Base-by-base conservation (phyloP, 192 early-diverging fungal genomes). In the Martensiomyces pterosporus region DNA sequence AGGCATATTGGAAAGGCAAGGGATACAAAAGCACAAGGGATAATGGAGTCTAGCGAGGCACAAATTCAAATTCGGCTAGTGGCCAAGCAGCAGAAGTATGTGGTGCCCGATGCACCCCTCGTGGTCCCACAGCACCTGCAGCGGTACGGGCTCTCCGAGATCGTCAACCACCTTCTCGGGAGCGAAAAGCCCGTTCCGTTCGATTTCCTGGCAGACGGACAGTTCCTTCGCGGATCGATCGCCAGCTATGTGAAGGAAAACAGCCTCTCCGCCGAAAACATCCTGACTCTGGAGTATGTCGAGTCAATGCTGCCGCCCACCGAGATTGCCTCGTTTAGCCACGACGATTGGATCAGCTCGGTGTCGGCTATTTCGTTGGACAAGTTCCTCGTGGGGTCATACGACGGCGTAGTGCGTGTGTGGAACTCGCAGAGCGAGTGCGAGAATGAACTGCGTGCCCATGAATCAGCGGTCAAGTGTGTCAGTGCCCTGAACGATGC, bases 341-440 rank as follows among this genome's bases (percentile, higher is more conserved):
- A 94, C 51, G 92, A 97, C 54, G 95, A 98, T 64, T 98, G 95
- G 95, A 86, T 98, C 51, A 85, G 85, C 50, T 84, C 85, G 19
- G 87, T 90, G 9, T 43, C 55, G 0, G 59, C 63, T 8, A 37
- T 52, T 24, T 43, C 54, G 19, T 18, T 41, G 12, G 45, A 54
- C 8, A 40, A 49, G 23, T 85, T 90, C 49, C 75, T 88, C 47
- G 88, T 89, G 13, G 87, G 87, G 22, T 88, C 88, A 14, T 94
- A 88, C 59, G 93, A 97, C 64, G 83, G 84, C 41, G 67, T 80
- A 24, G 85, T 88, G 32, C 80, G 92, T 16, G 60, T 97, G 44
- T 94, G 91, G 90, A 86, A 87, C 51, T 70, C 75, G 44, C 82
- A 84, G 26, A 82, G 82, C 57, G 80, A 86, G 71, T 82, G 82